These are phyloP conservation scores for Huntiella decipiens DNA, from an alignment of 2,329 filamentous ascomycete species.

Conservation along the genomic window DNA sequence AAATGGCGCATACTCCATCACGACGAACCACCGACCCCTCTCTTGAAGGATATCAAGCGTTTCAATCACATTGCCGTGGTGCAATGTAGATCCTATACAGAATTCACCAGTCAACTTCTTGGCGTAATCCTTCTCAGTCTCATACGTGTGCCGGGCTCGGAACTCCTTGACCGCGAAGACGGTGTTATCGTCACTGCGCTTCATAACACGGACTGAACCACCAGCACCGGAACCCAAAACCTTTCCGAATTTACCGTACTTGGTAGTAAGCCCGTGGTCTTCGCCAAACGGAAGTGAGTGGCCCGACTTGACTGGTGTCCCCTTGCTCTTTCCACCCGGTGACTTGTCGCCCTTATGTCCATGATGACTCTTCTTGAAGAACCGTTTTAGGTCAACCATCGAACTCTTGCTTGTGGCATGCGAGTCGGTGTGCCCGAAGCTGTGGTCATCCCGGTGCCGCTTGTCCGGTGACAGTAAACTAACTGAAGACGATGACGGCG, in stretches of 20 bases:
- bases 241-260: slow-evolving; percentile 90
- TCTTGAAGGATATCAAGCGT: slow-evolving; percentile 93
- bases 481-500: slow-evolving; percentile 32
- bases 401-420: slow-evolving; percentile 40
- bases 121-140: slow-evolving; percentile 85
- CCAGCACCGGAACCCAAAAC: slow-evolving; percentile 87
- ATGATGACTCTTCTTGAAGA: slow-evolving; percentile 59
- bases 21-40: slow-evolving; percentile 87
- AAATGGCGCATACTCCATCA: slow-evolving; percentile 96
- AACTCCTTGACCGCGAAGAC: slow-evolving; percentile 98
- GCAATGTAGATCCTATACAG: slow-evolving; percentile 88
- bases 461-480: slow-evolving; percentile 29
- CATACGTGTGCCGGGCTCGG: slow-evolving; percentile 74
- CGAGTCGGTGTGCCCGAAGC: slow-evolving; percentile 12
- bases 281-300: slow-evolving; percentile 63
- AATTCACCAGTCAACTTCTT: slow-evolving; percentile 98
- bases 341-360: slow-evolving; percentile 45
- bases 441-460: slow-evolving; percentile 19
- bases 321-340: slow-evolving; percentile 43
- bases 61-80: slow-evolving; percentile 96
- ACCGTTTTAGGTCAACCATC: slow-evolving; percentile 91
- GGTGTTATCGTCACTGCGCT: slow-evolving; percentile 74
- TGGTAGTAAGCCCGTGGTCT: slow-evolving; percentile 74
- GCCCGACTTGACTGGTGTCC: slow-evolving; percentile 33
- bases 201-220: slow-evolving; percentile 86